phyloP scores from a whole-genome alignment of 176 grass and related monocot species.

The Musa itinerans region DNA sequence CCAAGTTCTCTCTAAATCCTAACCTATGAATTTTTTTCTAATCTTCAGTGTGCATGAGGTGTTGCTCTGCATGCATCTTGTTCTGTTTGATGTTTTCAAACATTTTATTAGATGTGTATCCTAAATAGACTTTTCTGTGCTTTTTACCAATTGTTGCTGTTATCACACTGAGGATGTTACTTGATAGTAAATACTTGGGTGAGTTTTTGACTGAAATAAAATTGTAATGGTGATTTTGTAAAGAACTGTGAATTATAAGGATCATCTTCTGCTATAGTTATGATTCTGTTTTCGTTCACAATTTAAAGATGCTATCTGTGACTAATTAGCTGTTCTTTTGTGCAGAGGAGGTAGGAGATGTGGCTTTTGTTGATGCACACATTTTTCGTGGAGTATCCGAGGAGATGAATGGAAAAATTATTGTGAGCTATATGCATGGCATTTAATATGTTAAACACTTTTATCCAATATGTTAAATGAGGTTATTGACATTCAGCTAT shows the following conservation, averaged over 20 bases:
- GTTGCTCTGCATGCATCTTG: too few relatives aligned
- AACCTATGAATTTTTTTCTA: too few relatives aligned
- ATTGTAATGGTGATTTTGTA: not conserved
- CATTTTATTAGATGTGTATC: too few relatives aligned
- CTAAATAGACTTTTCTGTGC: too few relatives aligned
- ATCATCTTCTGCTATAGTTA: not conserved
- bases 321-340: conserved; percentile 5
- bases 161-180: too few relatives aligned
- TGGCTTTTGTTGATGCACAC: conserved; percentile 52
- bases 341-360: conserved; percentile 44
- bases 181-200: too few relatives aligned
- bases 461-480: not conserved
- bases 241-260: not conserved
- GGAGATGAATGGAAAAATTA: conserved; percentile 42
- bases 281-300: not conserved
- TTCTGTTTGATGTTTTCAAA: too few relatives aligned
- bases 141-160: too few relatives aligned
- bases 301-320: not conserved
- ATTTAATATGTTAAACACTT: conserved; percentile 11
- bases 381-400: conserved; percentile 60
- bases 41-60: too few relatives aligned
- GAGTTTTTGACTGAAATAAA: too few relatives aligned
- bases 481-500: conserved; percentile 11
- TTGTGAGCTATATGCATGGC: conserved; percentile 42
- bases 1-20: too few relatives aligned